Conservation (phyloP, 2,329 filamentous ascomycete genomes). For the Dendryphion nanum region DNA sequence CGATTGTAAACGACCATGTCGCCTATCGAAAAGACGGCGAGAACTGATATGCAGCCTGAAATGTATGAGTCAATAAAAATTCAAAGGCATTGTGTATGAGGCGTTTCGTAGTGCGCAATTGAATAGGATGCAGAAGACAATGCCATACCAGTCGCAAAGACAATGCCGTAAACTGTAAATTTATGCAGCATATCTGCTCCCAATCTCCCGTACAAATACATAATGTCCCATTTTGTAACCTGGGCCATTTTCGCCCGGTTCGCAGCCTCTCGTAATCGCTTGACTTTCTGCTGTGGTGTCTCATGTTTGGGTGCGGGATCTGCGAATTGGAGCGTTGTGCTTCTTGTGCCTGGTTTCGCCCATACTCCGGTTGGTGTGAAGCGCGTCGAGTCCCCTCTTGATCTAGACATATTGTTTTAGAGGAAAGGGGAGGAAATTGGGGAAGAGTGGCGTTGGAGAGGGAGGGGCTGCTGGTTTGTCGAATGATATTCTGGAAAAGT, state of each 20-base stretch:
- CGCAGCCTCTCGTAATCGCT: slow-evolving; percentile 50
- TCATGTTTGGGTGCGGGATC: slow-evolving; percentile 46
- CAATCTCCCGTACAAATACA: slow-evolving; percentile 36
- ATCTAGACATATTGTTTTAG: slow-evolving; percentile 55
- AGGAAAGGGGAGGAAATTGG: slow-evolving; percentile 3
- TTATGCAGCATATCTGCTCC: slow-evolving; percentile 61
- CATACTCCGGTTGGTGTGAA: slow-evolving; percentile 71
- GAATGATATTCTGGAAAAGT: slow-evolving; percentile 36
- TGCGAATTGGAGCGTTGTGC: slow-evolving; percentile 40
- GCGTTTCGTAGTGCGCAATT: background rate
- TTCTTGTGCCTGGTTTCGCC: slow-evolving; percentile 57
- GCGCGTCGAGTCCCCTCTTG: slow-evolving; percentile 75
- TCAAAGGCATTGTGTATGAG: background rate
- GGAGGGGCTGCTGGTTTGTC: slow-evolving; percentile 21
- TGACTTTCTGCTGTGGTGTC: slow-evolving; percentile 55
- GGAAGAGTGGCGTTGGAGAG: slow-evolving; percentile 9
- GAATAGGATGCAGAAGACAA: too few species aligned
- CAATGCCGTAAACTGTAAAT: slow-evolving; percentile 58
- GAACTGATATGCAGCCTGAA: slow-evolving; percentile 57
- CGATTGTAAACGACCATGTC: slow-evolving; percentile 69
- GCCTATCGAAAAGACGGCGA: slow-evolving; percentile 63
- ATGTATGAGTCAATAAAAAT: background rate
- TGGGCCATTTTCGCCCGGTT: slow-evolving; percentile 48
- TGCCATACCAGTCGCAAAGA: slow-evolving; percentile 58
- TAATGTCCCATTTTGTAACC: slow-evolving; percentile 53